A percentile compares a stretch with the other conserved stretches of the same genome.
Conservation (phyloP, 2,329 filamentous ascomycete species). For the Fusarium sp. region DNA sequence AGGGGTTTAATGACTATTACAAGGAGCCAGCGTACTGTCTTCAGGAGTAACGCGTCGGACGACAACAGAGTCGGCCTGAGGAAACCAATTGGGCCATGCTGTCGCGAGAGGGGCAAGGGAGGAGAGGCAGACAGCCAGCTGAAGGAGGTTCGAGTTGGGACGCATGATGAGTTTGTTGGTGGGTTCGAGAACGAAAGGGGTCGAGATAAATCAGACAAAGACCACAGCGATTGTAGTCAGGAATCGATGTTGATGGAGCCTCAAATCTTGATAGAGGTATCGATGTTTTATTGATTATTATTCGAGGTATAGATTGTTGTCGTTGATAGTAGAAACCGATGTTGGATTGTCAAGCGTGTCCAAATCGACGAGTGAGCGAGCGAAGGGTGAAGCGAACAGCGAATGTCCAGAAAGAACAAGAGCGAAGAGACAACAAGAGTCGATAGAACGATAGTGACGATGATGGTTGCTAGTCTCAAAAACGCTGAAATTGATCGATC, state of each 20-base stretch:
- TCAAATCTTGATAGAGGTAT: not conserved
- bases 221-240: not conserved
- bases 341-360: conserved; percentile 16
- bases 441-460: conserved; percentile 12
- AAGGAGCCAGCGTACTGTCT: conserved; percentile 16
- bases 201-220: not conserved
- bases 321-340: not conserved
- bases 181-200: not conserved
- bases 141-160: conserved; percentile 58
- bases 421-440: conserved; percentile 29
- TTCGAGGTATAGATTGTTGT: not conserved
- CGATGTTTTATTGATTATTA: not conserved
- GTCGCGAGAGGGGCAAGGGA: conserved; percentile 63
- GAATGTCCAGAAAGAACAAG: conserved; percentile 28
- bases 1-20: not conserved
- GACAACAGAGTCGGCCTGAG: conserved; percentile 63
- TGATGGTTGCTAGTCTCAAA: conserved; percentile 12
- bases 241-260: not conserved
- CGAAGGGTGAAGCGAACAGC: conserved; percentile 20
- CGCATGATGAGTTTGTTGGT: conserved; percentile 57
- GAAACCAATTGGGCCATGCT: conserved; percentile 68
- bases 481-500: conserved; percentile 18
- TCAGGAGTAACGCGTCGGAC: conserved; percentile 39
- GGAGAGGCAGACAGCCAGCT: conserved; percentile 61
- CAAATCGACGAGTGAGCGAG: conserved; percentile 16